Conservation (phyloP, 2,329 filamentous ascomycete species). For the Clonostachys rhizophaga region DNA sequence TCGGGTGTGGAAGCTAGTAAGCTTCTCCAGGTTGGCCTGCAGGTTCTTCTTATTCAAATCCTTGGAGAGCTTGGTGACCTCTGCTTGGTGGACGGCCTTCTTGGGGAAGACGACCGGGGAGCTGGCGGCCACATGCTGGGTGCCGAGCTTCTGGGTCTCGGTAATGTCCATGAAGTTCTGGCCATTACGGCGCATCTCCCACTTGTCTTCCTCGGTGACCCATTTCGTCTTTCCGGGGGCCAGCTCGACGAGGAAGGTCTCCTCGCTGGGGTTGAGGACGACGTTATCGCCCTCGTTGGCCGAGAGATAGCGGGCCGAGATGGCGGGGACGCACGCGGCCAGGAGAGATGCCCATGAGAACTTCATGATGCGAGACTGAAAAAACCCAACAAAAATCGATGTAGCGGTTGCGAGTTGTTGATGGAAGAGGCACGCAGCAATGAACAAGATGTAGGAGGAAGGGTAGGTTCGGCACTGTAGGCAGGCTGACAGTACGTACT, state of each 20-base stretch:
- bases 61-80: constrained; percentile 62
- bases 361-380: constrained; percentile 37
- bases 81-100: constrained; percentile 59
- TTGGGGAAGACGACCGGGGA: constrained; percentile 57
- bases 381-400: no score
- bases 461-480: no score
- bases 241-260: constrained; percentile 71
- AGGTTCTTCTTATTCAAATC: constrained; percentile 73
- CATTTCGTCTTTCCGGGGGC: constrained; percentile 77
- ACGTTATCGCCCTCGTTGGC: constrained; percentile 43
- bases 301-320: constrained; percentile 53
- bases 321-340: constrained; percentile 48
- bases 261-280: constrained; percentile 33
- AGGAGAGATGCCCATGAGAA: constrained; percentile 46
- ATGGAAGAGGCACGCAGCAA: neutral
- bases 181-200: constrained; percentile 81
- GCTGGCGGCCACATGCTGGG: constrained; percentile 24
- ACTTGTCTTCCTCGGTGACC: constrained; percentile 94
- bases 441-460: no score
- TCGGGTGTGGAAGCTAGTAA: constrained; percentile 75
- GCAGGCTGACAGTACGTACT: no score
- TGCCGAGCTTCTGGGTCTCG: constrained; percentile 57
- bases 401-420: neutral
- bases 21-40: constrained; percentile 69
- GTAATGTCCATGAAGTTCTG: constrained; percentile 95